Percentiles rank a stretch among this genome's conserved stretches.
Conservation (phyloP, 805 yeast species). For the Candida ficus region DNA sequence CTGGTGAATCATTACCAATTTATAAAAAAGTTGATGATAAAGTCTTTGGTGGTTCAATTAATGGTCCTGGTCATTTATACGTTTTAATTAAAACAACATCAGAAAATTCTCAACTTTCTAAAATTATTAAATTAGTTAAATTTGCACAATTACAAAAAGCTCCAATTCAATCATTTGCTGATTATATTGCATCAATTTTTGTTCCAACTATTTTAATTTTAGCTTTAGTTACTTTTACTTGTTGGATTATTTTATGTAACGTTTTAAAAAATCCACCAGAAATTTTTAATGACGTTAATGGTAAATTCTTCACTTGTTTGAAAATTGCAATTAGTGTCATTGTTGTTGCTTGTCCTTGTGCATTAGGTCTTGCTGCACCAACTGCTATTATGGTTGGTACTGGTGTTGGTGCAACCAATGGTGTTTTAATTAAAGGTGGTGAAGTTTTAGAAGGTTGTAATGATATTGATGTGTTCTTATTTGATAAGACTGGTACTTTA, state of each 20-base stretch:
- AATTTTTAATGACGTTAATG: constrained; percentile 44
- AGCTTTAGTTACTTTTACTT: constrained; percentile 57
- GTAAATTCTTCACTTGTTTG: constrained; percentile 61
- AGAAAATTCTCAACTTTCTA: constrained; percentile 78
- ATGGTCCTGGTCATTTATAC: constrained; percentile 69
- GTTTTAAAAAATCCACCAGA: constrained; percentile 38
- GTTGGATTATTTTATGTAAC: constrained; percentile 48
- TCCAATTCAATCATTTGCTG: constrained; percentile 88
- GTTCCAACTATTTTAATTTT: constrained; percentile 70
- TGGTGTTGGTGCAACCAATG: constrained; percentile 88
- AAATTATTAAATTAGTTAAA: constrained; percentile 79
- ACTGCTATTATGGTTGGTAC: constrained; percentile 99
- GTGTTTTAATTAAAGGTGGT: constrained; percentile 91
- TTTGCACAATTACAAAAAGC: constrained; percentile 87
- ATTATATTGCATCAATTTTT: constrained; percentile 75
- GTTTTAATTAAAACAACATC: constrained; percentile 71
- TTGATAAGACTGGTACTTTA: constrained; percentile 95
- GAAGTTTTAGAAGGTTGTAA: constrained; percentile 75
- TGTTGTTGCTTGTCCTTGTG: constrained; percentile 99
- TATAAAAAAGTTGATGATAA: constrained; percentile 51
- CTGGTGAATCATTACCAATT: constrained; percentile 87
- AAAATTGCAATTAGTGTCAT: constrained; percentile 85
- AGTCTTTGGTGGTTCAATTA: constrained; percentile 88
- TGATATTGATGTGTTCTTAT: constrained; percentile 59
- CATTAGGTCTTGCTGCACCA: constrained; percentile 94